Conservation (phyloP, 257 asterid species). For the Solanum sejunctum region DNA sequence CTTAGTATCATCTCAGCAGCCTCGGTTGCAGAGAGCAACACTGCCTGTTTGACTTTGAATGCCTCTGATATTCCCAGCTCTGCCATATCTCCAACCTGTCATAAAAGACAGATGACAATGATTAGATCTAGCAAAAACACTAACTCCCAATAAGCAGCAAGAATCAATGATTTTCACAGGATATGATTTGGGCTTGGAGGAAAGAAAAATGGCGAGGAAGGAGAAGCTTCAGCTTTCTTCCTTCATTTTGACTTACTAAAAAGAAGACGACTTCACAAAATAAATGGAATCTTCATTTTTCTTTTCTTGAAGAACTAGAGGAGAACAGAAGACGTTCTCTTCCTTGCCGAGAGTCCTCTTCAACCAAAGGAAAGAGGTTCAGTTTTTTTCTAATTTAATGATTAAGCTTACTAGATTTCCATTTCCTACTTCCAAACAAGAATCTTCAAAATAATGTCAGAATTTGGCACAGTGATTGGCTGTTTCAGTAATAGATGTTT, state of each 20-base stretch:
- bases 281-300: background rate
- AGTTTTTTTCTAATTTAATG: background rate
- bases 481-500: background rate
- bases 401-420: background rate
- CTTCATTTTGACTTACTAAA: background rate
- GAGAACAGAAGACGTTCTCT: background rate
- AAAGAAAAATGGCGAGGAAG: background rate
- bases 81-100: constrained; percentile 77
- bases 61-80: constrained; percentile 71
- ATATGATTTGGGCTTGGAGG: background rate
- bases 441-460: background rate
- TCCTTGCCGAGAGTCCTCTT: background rate
- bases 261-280: background rate
- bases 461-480: background rate
- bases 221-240: background rate
- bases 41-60: constrained; percentile 87
- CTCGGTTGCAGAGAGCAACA: constrained; percentile 81
- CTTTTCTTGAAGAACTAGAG: background rate
- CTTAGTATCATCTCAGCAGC: constrained; percentile 87
- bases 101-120: background rate
- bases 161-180: background rate
- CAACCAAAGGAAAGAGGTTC: background rate
- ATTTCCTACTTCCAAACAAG: background rate
- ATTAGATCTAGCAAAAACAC: background rate
- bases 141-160: background rate